Evolutionary conservation across 148 eudicot genomes (phyloP).

Genomic region (Fagopyrum homotropicum): DNA sequence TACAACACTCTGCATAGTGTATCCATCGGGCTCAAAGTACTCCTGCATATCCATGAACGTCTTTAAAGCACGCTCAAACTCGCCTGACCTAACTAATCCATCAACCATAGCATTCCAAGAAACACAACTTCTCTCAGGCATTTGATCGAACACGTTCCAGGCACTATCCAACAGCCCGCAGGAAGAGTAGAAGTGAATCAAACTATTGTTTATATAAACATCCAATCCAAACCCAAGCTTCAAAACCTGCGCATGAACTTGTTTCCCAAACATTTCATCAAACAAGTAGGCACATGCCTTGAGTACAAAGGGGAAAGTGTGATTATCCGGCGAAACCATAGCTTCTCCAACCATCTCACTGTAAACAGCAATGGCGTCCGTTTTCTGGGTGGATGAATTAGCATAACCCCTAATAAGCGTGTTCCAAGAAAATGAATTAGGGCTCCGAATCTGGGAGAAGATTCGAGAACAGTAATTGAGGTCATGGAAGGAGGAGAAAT

Average conservation of each 20-base stretch:
- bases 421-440: constrained; percentile 64
- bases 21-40: constrained; percentile 56
- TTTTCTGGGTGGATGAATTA: constrained; percentile 27
- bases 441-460: constrained; percentile 32
- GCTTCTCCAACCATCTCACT: constrained; percentile 29
- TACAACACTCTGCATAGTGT: constrained; percentile 52
- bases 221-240: constrained; percentile 53
- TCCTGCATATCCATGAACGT: constrained; percentile 43
- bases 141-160: constrained; percentile 50
- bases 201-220: constrained; percentile 50
- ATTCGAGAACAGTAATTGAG: constrained; percentile 34
- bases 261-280: constrained; percentile 37
- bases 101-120: constrained; percentile 73
- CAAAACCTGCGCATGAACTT: constrained; percentile 41
- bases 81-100: constrained; percentile 45
- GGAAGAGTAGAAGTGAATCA: constrained; percentile 54
- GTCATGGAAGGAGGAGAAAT: constrained; percentile 35
- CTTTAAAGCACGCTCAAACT: constrained; percentile 50
- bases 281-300: constrained; percentile 68
- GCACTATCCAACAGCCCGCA: constrained; percentile 55
- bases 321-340: constrained; percentile 46
- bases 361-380: constrained; percentile 32
- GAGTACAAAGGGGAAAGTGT: constrained; percentile 62
- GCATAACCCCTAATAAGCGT: constrained; percentile 58
- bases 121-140: constrained; percentile 62